Evolutionary conservation across 2,329 filamentous ascomycete species (phyloP).

Genomic region (Grosmannia clavigera): DNA sequence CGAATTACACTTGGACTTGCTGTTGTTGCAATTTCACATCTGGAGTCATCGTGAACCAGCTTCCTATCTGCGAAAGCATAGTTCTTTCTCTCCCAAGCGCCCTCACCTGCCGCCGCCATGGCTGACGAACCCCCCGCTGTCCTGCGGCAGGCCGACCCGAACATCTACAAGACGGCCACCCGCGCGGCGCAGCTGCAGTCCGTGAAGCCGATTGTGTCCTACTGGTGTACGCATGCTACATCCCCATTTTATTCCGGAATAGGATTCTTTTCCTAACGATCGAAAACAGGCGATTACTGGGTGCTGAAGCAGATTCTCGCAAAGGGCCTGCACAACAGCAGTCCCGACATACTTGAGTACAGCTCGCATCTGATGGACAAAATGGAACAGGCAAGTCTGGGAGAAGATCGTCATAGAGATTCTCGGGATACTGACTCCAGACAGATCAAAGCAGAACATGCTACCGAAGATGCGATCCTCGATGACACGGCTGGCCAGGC

Average conservation of each 20-base stretch:
- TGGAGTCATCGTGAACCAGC: neutral
- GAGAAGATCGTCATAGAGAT: no score
- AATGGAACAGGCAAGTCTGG: slow-evolving; percentile 60
- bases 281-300: slow-evolving; percentile 64
- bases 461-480: slow-evolving; percentile 67
- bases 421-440: neutral
- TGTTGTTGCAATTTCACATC: neutral
- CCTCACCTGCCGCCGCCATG: slow-evolving; percentile 37
- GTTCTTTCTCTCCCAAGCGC: neutral
- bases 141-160: slow-evolving; percentile 70
- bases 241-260: neutral
- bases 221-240: slow-evolving; percentile 64
- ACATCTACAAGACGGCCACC: slow-evolving; percentile 57
- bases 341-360: slow-evolving; percentile 68
- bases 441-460: slow-evolving; percentile 59
- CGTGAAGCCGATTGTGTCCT: slow-evolving; percentile 77
- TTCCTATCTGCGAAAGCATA: no score
- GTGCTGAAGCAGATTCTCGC: slow-evolving; percentile 84
- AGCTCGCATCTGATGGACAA: slow-evolving; percentile 82
- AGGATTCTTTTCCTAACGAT: neutral
- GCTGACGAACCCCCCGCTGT: slow-evolving; percentile 55
- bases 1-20: neutral
- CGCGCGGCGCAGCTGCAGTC: slow-evolving; percentile 75
- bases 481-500: slow-evolving; percentile 81
- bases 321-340: slow-evolving; percentile 63